phyloP scores from a whole-genome alignment of 345 rosid genomes.

The Eucalyptus camaldulensis region DNA sequence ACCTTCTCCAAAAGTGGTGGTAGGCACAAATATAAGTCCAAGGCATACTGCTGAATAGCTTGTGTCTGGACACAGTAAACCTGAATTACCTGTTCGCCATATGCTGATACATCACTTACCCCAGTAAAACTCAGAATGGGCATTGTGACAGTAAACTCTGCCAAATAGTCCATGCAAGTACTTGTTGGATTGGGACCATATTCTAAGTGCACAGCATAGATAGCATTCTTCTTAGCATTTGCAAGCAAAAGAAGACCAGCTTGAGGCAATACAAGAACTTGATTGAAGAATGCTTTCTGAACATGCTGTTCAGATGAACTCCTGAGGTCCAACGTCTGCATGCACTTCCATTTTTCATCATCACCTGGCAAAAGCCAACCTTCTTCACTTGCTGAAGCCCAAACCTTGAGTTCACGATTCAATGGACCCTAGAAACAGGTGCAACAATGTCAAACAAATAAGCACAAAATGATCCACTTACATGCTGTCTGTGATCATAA shows the following conservation, averaged over 20 bases:
- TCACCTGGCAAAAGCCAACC: constrained; percentile 72
- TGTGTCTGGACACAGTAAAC: constrained; percentile 88
- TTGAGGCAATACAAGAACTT: constrained; percentile 61
- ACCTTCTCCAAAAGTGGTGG: constrained; percentile 52
- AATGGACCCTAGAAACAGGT: constrained; percentile 50
- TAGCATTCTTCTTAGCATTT: constrained; percentile 84
- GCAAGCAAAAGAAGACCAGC: constrained; percentile 68
- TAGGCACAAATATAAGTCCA: constrained; percentile 71
- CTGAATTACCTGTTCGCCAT: constrained; percentile 49
- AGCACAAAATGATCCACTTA: neutral
- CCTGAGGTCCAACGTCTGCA: constrained; percentile 60
- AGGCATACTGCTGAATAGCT: constrained; percentile 88
- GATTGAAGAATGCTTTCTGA: constrained; percentile 79
- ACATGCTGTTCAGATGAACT: constrained; percentile 49
- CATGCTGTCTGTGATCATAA: neutral
- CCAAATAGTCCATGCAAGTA: constrained; percentile 64
- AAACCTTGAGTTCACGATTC: constrained; percentile 71
- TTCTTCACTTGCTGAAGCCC: constrained; percentile 67
- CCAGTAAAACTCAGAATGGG: constrained; percentile 91
- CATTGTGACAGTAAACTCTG: constrained; percentile 85
- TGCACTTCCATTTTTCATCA: constrained; percentile 65
- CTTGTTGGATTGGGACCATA: constrained; percentile 70
- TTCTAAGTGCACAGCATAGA: constrained; percentile 70
- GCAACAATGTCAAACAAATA: neutral
- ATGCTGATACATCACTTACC: constrained; percentile 33